These are phyloP conservation scores for Hypomyces perniciosus DNA, from an alignment of 2,329 filamentous ascomycete genomes.

Conservation along the genomic window DNA sequence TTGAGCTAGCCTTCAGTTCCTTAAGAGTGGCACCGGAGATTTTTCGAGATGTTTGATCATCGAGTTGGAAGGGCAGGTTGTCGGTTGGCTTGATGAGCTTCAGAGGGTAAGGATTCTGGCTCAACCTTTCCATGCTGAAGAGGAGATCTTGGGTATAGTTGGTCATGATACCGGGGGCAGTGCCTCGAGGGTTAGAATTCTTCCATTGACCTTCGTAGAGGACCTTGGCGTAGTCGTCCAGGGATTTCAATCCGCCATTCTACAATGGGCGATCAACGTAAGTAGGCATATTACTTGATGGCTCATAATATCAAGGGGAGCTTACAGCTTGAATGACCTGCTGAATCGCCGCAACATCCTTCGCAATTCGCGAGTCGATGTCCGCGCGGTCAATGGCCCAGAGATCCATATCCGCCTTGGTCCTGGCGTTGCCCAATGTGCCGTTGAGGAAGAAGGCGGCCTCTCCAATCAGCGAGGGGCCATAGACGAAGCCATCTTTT, in stretches of 20 bases:
- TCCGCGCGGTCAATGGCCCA: slow-evolving; percentile 14
- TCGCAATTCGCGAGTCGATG: slow-evolving; percentile 12
- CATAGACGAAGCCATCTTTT: slow-evolving; percentile 13
- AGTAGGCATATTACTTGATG: background rate
- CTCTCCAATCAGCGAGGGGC: slow-evolving; percentile 17
- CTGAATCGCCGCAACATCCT: slow-evolving; percentile 9
- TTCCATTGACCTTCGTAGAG: slow-evolving; percentile 39
- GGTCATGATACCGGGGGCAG: slow-evolving; percentile 27
- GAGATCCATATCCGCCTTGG: slow-evolving; percentile 12
- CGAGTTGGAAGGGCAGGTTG: slow-evolving; percentile 32
- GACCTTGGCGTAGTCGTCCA: slow-evolving; percentile 31
- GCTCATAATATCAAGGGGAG: background rate
- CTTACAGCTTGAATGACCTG: slow-evolving; percentile 7
- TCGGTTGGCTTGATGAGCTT: slow-evolving; percentile 27
- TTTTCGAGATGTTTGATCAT: slow-evolving; percentile 21
- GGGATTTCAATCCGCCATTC: slow-evolving; percentile 24
- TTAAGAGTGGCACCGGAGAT: slow-evolving; percentile 28
- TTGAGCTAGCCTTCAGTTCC: slow-evolving; percentile 28
- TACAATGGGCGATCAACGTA: slow-evolving; percentile 6
- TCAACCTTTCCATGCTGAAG: slow-evolving; percentile 44
- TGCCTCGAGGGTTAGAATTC: slow-evolving; percentile 28
- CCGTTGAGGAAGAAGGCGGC: slow-evolving; percentile 17
- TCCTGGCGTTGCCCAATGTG: slow-evolving; percentile 14
- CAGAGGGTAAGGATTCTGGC: slow-evolving; percentile 34
- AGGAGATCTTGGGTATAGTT: slow-evolving; percentile 42